phyloP scores from a whole-genome alignment of 1,284 basidiomycete genomes.

The Rugosomyces carneus region DNA sequence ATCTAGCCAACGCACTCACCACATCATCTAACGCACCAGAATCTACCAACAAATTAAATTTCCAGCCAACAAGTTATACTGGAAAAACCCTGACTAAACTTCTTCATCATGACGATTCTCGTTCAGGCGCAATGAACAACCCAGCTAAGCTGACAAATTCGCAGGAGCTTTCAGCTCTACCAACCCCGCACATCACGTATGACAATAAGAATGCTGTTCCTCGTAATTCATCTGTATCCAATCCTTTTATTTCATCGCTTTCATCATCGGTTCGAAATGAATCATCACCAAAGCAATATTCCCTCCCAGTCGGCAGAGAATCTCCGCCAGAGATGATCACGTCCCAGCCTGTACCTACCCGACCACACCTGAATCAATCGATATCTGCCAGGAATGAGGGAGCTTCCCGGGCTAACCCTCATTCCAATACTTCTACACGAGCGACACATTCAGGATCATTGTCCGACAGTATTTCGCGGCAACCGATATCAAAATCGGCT shows the following conservation, averaged over 20 bases:
- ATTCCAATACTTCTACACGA: not conserved
- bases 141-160: not conserved
- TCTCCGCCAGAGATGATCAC: not conserved
- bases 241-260: not conserved
- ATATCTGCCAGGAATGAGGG: slow-evolving; percentile 11
- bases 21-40: not conserved
- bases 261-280: slow-evolving; percentile 1
- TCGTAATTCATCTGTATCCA: not conserved
- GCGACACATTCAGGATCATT: not conserved
- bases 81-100: slow-evolving; percentile 4
- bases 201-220: not conserved
- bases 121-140: not conserved
- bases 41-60: not conserved
- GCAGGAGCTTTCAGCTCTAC: not conserved
- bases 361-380: slow-evolving; percentile 15
- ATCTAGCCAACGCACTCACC: not conserved
- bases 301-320: not conserved
- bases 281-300: slow-evolving; percentile 3
- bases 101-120: slow-evolving; percentile 1
- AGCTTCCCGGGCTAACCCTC: not conserved
- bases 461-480: slow-evolving; percentile 1
- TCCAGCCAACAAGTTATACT: not conserved
- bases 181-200: not conserved
- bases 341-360: slow-evolving; percentile 10
- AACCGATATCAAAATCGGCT: slow-evolving; percentile 4